Base-by-base conservation (phyloP, 352 stramenopile genomes). In the Phytophthora palmivora region DNA sequence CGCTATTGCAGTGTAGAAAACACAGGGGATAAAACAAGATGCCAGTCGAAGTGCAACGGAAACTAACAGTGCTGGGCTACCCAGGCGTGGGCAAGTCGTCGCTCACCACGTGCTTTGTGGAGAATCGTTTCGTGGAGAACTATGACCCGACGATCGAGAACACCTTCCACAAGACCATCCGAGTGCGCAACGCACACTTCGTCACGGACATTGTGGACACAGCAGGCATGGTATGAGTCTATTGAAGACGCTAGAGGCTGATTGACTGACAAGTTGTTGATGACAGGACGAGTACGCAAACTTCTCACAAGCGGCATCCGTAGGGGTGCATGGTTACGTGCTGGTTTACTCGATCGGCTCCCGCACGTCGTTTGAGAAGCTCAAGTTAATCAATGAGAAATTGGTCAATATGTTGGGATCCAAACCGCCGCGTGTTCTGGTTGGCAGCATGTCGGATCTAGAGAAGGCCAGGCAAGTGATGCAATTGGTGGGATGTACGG, bases 111-210 rank as follows among this genome's bases (percentile, higher is more conserved):
- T 93, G 89, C 61, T 98, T 98, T 66, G 94, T 98, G 32, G 95
- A 96, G 75, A 97, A 95, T 61, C 82, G 86, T 36, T 97, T 96
- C 62, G 76, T 95, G 30, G 84, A 93, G 64, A 96, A 94, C 71
- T 98, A 98, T 67, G 94, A 98, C 74, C 94, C 96, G 42, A 98
- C 96, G 4, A 98, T 98, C 67, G 96, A 98, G 76, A 98, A 97
- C 73, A 98, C 93, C 24, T 96, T 97, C 65, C 91, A 98, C 79
- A 98, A 98, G 81, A 98, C 90, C 8, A 97, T 98, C 50, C 88
- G 93, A 33, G 98, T 98, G 78, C 80, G 89, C n/a, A 97, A 97
- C 67, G 96, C 97, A 18, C 92, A 98, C 74, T 98, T 98, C 58
- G 88, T 96, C 30, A 98, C 94, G 21, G 96, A 98, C 69, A 98